Base-by-base conservation (phyloP, 441 rosid species). In the Corymbia calophylla region DNA sequence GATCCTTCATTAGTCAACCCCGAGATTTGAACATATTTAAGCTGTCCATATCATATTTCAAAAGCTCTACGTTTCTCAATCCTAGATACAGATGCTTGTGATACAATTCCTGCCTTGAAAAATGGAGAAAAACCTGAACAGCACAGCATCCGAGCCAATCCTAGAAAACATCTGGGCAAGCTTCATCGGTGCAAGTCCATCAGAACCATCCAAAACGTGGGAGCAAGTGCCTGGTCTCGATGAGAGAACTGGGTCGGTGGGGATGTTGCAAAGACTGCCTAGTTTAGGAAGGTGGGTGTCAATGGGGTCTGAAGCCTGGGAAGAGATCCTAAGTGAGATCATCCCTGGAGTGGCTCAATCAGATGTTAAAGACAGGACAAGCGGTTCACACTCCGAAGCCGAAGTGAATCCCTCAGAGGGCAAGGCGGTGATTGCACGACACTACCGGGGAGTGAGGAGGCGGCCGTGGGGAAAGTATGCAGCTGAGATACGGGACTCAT, bases 91-190 rank as follows among this genome's bases (percentile, higher is more conserved):
- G 47, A 21, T 73, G 84, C 84, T 23, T 31, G 88, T 49, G 27
- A 47, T 47, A 51, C 66, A 29, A 39, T 39, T 10, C 84, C 17
- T 17, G 9, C 3, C n/a, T 23, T 73, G 6, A 88, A 87, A 91
- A 53, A 96, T 95, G 97, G 92, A 92, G 25, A 90, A 91, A 51
- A 93, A 92, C 73, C 91, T 91, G 4, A 88, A 92, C 56, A 70
- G 77, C 47, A 87, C 51, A 88, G 89, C 81, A 92, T 87, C 92
- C 5, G 93, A 93, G 49, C 91, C 88, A 91, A 91, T 94, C 6
- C 90, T 97, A 32, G 96, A 96, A 93, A 93, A 94, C 35, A 96
- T 95, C 29, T 96, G 99, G 99, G 96, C 92, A 8, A 97, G 92
- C 60, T 97, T 93, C 95, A 94, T 95, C 29, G 92, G 95, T 60